phyloP scores from a whole-genome alignment of 2,329 filamentous ascomycete genomes.

The Pochonia chlamydosporia region DNA sequence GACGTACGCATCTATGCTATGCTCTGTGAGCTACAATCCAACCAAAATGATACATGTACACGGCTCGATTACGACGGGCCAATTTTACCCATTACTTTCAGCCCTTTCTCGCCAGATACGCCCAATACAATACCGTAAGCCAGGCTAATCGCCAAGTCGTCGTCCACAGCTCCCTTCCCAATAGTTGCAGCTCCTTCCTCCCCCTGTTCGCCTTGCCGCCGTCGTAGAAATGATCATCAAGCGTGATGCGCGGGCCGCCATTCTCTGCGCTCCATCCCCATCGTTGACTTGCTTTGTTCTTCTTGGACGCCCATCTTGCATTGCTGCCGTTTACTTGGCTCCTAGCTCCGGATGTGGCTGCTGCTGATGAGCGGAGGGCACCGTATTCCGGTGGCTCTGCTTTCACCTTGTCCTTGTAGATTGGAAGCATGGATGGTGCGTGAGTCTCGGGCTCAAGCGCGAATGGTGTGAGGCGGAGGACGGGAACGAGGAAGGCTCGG shows the following conservation, averaged over 20 bases:
- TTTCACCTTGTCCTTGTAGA: constrained; percentile 51
- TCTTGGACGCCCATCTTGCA: constrained; percentile 19
- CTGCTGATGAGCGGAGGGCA: background rate
- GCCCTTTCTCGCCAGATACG: constrained; percentile 59
- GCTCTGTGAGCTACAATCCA: no score
- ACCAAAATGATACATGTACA: no score
- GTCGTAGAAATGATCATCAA: constrained; percentile 36
- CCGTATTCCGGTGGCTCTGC: constrained; percentile 33
- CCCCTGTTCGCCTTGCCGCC: constrained; percentile 27
- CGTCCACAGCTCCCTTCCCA: constrained; percentile 55
- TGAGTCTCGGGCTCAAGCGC: constrained; percentile 38
- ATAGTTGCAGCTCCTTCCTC: constrained; percentile 33
- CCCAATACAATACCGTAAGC: constrained; percentile 60
- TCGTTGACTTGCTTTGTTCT: constrained; percentile 18
- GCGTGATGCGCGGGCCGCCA: constrained; percentile 47
- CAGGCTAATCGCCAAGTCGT: constrained; percentile 57
- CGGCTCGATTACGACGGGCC: background rate
- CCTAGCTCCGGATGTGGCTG: constrained; percentile 12
- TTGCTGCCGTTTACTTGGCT: constrained; percentile 16
- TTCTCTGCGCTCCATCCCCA: constrained; percentile 39
- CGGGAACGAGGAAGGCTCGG: constrained; percentile 51
- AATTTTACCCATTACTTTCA: constrained; percentile 27
- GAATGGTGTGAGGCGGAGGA: constrained; percentile 48
- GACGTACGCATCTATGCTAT: no score
- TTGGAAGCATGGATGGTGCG: constrained; percentile 26